Base-by-base conservation (phyloP, 495 filamentous ascomycete genomes). In the Geopyxis carbonaria region DNA sequence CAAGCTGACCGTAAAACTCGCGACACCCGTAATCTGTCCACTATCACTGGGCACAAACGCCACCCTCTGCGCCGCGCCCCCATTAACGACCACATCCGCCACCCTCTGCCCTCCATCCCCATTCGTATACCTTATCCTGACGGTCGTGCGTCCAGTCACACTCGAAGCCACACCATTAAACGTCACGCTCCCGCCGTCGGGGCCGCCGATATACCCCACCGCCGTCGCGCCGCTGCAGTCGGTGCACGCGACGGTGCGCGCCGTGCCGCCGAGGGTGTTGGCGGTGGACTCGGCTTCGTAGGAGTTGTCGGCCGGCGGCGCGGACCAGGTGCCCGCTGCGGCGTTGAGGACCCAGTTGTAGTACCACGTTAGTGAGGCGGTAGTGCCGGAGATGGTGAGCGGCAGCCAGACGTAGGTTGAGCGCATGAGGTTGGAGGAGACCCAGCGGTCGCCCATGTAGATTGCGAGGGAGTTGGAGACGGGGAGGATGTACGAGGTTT, bases 401-500 rank as follows among this genome's bases (percentile, higher is more conserved):
- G 75, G 75, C 0, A 80, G 63, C 75, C 75, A 80, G 21, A 79
- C 57, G 48, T 79, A 79, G 4, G 73, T 71, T 28, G 62, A 65
- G 16, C 66, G 56, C 63, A 68, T 67, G 0, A 79, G 61, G 48
- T 78, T 74, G 13, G 45, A 42, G 13, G 60, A 63, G 2, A 68
- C 48, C 75, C 75, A 79, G 4, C 75, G 63, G 56, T 79, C 75
- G 34, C 75, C 74, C 61, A 78, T 68, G 56, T 78, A 80, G 39
- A 73, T 71, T 31, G 53, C 57, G n/a, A 27, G 14, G 16, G 41
- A 55, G 37, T 56, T 49, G 33, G 55, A 43, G 24, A 64, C 53
- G 0, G 66, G 58, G 22, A 72, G 58, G 38, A 70, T 55, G 39
- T 59, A 70, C 18, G 59, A 68, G 0, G 64, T 69, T 45, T 70